Base-by-base conservation (phyloP, 768 basidiomycete genomes). In the Termitomyces sp. region DNA sequence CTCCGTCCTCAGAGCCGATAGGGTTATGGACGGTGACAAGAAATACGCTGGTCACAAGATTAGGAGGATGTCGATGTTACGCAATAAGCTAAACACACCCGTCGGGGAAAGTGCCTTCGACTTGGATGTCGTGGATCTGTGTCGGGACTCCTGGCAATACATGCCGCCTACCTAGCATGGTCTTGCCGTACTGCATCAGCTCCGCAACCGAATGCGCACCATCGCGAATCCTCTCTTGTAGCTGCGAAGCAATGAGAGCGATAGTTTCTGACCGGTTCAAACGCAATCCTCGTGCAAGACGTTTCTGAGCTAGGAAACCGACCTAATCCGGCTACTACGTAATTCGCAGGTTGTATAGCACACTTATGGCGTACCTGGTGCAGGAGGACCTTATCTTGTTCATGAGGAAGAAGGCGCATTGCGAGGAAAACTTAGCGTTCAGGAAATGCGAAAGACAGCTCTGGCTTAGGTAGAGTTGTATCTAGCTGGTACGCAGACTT, bases 21-120 rank as follows among this genome's bases (percentile, higher is more conserved):
- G 97, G 96, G 66, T 96, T 89, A 68, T 98, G 95, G 1, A 98
- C 93, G 0, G 96, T 96, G 40, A 98, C 95, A n/a, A 99, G 82
- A 75, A 98, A 99, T 0, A 93, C 90, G 1, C 88, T 91, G 61
- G 20, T 14, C 32, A 58, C 18, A 18, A 50, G 12, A 41, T 60
- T 4, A 66, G 56, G 33, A 50, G 57, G 40, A 55, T 57, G 58
- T 40, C 38, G 28, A 60, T 40, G 26, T 35, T 14, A 50, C 3
- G 3, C 33, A 20, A 28, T 35, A 26, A 33, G 23, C 43, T 26
- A 35, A 30, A 30, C 82, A 46, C 66, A 92, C 94, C 91, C 91
- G 63, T 95, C 95, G 7, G 72, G 78, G 66, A 98, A 94, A 1
- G 93, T 95, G 14, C 95, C 95, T 70, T 98, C 95, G 0, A 97